Evolutionary conservation across 2,329 filamentous ascomycete genomes (phyloP).

Genomic region (Aspergillus latus): DNA sequence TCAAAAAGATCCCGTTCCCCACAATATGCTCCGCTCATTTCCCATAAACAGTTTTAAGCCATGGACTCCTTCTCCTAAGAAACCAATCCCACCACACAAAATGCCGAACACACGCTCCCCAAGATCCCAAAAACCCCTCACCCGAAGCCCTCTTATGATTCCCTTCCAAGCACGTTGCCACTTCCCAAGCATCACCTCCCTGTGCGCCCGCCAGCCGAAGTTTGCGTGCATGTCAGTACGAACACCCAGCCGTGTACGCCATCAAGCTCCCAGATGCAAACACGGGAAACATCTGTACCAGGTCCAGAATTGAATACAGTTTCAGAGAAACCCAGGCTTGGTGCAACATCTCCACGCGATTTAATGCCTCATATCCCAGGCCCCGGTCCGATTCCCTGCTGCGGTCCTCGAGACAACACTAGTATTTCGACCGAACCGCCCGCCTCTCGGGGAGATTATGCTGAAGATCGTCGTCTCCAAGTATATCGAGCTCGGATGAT

Average conservation of each 20-base stretch:
- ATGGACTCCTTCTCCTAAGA: slow-evolving; percentile 10
- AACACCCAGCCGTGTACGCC: slow-evolving; percentile 11
- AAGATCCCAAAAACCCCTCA: slow-evolving; percentile 7
- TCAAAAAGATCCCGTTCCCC: slow-evolving; percentile 1
- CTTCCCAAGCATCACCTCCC: slow-evolving; percentile 16
- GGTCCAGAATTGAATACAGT: slow-evolving; percentile 3
- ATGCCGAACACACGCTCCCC: slow-evolving; percentile 2
- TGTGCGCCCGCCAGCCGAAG: slow-evolving; percentile 19
- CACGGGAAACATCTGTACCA: slow-evolving; percentile 6
- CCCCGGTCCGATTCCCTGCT: neutral
- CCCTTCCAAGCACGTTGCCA: slow-evolving; percentile 17
- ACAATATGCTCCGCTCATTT: slow-evolving; percentile 13
- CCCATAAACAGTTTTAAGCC: slow-evolving; percentile 13
- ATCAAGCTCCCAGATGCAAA: slow-evolving; percentile 9
- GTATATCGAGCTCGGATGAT: no score
- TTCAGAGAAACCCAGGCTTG: slow-evolving; percentile 1
- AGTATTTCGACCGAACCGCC: slow-evolving; percentile 8
- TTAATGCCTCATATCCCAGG: neutral
- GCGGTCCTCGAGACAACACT: slow-evolving; percentile 9
- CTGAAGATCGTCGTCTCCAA: no score
- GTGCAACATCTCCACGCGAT: slow-evolving; percentile 4
- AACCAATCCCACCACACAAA: slow-evolving; percentile 6
- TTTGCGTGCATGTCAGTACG: slow-evolving; percentile 15
- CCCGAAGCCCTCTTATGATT: no score
- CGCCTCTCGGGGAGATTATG: slow-evolving; percentile 13